A percentile compares a stretch with the other conserved stretches of the same genome.
These are phyloP conservation scores for Neofusicoccum sp. DNA, from an alignment of 2,329 filamentous ascomycete genomes.

Conservation along the genomic window DNA sequence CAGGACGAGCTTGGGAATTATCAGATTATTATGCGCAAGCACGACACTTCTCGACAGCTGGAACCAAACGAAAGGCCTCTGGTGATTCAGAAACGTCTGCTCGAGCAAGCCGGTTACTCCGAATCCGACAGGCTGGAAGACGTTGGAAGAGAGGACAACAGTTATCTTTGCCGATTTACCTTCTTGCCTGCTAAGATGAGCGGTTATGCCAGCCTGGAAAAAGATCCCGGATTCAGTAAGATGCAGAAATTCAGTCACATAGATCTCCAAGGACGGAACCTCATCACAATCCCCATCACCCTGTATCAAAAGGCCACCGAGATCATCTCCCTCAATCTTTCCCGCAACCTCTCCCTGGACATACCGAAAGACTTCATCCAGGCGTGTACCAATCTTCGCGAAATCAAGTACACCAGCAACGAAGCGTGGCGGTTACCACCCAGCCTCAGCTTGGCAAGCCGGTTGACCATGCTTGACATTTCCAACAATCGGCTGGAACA, in stretches of 20 bases:
- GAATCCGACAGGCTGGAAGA: conserved; percentile 86
- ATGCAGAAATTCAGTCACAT: conserved; percentile 92
- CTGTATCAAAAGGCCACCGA: conserved; percentile 89
- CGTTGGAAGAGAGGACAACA: conserved; percentile 93
- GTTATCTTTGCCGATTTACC: conserved; percentile 92
- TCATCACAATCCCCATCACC: conserved; percentile 91
- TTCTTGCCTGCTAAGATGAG: conserved; percentile 88
- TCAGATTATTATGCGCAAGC: conserved; percentile 91
- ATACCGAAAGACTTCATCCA: conserved; percentile 96
- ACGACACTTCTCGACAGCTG: conserved; percentile 82
- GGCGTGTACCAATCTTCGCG: conserved; percentile 82
- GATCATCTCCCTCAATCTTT: conserved; percentile 92
- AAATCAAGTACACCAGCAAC: conserved; percentile 95
- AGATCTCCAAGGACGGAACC: conserved; percentile 82
- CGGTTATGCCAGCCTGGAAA: conserved; percentile 68
- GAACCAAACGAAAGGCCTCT: conserved; percentile 76
- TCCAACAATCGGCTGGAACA: conserved; percentile 92
- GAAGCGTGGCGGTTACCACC: conserved; percentile 83
- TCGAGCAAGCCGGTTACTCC: conserved; percentile 90
- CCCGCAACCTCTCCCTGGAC: conserved; percentile 85
- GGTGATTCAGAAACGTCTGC: conserved; percentile 83
- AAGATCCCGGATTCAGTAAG: conserved; percentile 76
- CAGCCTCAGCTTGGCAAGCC: conserved; percentile 76
- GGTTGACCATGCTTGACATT: conserved; percentile 84
- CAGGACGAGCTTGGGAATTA: conserved; percentile 91